Base-by-base conservation (phyloP, 2,329 filamentous ascomycete species). In the Fusarium gaditjirri region DNA sequence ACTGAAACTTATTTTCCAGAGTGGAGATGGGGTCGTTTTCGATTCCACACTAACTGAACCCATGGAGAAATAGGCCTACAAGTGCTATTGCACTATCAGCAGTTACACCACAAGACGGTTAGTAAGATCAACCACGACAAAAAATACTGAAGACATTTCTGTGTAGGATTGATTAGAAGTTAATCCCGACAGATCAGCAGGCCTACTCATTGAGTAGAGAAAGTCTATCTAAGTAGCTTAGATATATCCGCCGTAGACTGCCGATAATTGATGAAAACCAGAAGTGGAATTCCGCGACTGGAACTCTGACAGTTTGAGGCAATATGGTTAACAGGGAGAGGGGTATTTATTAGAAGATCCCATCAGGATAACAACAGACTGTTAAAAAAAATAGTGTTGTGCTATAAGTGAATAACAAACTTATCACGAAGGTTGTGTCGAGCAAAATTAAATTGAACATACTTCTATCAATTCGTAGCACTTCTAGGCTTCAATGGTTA, bases 61-160 rank as follows among this genome's bases (percentile, higher is more conserved):
- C n/a, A 7, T 8, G 6, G 11, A 19, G 4, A 33, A 14, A 49
- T 23, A 0, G 3, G 8, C n/a, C 1, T 0, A 4, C 2, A 1
- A 14, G 46, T 14, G 46, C 19, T 49, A 49, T 33, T 13, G 12
- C 29, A n/a, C 46, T 49, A 49, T 49, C 4, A 13, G 1, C 19
- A 16, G 25, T 1, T 9, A 19, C 29, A 49, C 2, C 7, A 2
- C 6, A 17, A 33, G 16, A 14, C 11, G 14, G 10, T 49, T 14
- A 19, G n/a, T 8, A 23, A 33, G 6, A 19, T 23, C 11, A 13
- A 23, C 12, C 46, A 14, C 29, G 16, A 19, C 4, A 49, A 23
- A 33, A 8, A 14, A 3, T 33, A 33, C 16, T 9, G 11, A 2
- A 11, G 5, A 23, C 10, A 33, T 23, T 23, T 33, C 16, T 31